These are phyloP conservation scores for Botryotinia narcissicola DNA, from an alignment of 2,329 filamentous ascomycete genomes.

Conservation along the genomic window DNA sequence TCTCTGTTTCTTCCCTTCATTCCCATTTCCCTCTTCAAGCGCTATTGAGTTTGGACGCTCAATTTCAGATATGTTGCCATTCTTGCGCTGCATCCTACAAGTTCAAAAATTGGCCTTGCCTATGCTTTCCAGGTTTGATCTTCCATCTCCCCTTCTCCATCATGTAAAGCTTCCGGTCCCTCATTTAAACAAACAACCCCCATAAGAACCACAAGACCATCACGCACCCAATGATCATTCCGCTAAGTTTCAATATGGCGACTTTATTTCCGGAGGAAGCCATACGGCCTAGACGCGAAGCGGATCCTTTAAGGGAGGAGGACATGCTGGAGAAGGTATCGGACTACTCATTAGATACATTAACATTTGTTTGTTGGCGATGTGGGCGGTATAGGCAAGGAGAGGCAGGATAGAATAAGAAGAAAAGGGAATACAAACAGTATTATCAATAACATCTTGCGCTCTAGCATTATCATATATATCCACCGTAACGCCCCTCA, in stretches of 20 bases:
- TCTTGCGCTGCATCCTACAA: not conserved
- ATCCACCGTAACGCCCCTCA: constrained; percentile 92
- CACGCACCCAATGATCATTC: constrained; percentile 71
- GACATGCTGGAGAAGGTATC: constrained; percentile 91
- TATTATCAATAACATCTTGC: constrained; percentile 84
- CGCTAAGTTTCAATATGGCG: constrained; percentile 84
- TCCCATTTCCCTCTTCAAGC: not conserved
- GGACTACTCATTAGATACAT: constrained; percentile 49
- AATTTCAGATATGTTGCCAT: not conserved
- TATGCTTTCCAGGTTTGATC: not conserved
- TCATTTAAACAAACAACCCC: constrained; percentile 35
- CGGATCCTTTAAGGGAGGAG: constrained; percentile 79
- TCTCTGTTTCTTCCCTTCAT: not conserved
- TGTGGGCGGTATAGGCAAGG: not conserved
- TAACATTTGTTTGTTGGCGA: not conserved
- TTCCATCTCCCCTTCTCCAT: not conserved
- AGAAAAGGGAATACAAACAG: constrained; percentile 52
- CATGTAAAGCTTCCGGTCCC: not conserved
- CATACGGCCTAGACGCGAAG: constrained; percentile 81
- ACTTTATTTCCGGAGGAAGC: constrained; percentile 87
- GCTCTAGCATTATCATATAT: constrained; percentile 95
- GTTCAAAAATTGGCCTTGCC: not conserved
- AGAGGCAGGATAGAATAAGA: not conserved
- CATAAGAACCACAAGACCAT: constrained; percentile 66
- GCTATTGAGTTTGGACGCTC: not conserved